Evolutionary conservation across 495 filamentous ascomycete species (phyloP).

Genomic region (Xanthoparmelia taractica): DNA sequence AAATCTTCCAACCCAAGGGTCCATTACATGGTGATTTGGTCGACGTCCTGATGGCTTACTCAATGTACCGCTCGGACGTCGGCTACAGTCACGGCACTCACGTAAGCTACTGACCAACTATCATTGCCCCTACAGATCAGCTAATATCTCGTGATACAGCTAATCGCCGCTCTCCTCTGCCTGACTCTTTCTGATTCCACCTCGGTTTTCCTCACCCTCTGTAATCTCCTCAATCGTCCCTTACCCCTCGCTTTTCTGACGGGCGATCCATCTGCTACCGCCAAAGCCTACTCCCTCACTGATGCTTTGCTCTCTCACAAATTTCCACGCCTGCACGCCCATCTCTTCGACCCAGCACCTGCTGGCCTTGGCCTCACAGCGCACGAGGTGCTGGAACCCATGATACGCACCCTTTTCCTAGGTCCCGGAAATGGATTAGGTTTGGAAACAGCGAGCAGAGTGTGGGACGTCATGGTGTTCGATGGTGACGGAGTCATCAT

Average conservation of each 20-base stretch:
- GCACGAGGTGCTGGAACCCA: conserved; percentile 47
- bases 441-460: conserved; percentile 67
- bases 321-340: conserved; percentile 58
- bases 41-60: conserved; percentile 81
- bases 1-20: conserved; percentile 67
- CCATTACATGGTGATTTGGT: conserved; percentile 69
- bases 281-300: conserved; percentile 62
- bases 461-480: conserved; percentile 94
- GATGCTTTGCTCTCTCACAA: conserved; percentile 66
- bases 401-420: conserved; percentile 52
- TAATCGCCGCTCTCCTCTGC: conserved; percentile 78
- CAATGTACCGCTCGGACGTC: conserved; percentile 89
- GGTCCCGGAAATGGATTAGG: conserved; percentile 39
- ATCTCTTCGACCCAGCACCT: conserved; percentile 47
- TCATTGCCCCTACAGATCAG: not conserved
- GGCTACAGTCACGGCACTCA: conserved; percentile 85
- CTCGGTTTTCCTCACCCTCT: conserved; percentile 72
- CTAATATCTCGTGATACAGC: conserved; percentile 40
- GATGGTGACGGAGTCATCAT: conserved; percentile 81
- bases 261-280: conserved; percentile 62
- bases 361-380: conserved; percentile 35
- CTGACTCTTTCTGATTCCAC: conserved; percentile 67
- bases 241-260: conserved; percentile 83
- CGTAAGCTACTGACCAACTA: conserved; percentile 39
- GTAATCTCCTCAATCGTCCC: conserved; percentile 83